A percentile compares a stretch with the other conserved stretches of the same genome.
phyloP scores from a whole-genome alignment of 495 filamentous ascomycete species.

The Coniosporium apollinis region DNA sequence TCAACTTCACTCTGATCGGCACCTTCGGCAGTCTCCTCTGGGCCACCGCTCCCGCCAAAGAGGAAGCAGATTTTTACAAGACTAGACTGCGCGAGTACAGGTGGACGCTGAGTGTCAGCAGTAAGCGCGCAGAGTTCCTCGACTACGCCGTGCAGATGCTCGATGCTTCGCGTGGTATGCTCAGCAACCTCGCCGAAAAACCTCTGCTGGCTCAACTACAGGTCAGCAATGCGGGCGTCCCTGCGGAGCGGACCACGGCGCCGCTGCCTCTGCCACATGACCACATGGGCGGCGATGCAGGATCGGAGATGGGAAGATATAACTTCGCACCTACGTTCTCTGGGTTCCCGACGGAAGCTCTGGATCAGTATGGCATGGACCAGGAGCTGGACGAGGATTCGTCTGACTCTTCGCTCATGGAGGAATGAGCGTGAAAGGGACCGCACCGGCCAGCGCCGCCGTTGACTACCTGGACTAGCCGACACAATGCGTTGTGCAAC shows the following conservation, averaged over 20 bases:
- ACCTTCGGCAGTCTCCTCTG: conserved; percentile 70
- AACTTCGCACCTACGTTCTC: conserved; percentile 1
- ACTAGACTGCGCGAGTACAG: conserved; percentile 72
- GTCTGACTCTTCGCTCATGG: too few relatives aligned
- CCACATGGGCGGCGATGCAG: too few relatives aligned
- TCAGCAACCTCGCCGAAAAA: conserved; percentile 23
- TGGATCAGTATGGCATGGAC: conserved; percentile 2
- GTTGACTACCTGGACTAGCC: too few relatives aligned
- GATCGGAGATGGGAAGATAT: conserved; percentile 1
- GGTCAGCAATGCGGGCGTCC: conserved; percentile 17
- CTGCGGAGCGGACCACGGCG: too few relatives aligned
- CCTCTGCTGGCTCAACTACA: conserved; percentile 10
- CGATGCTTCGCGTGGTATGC: conserved; percentile 28
- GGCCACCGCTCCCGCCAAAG: conserved; percentile 66
- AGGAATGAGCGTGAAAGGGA: too few relatives aligned
- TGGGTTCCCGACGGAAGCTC: conserved; percentile 3
- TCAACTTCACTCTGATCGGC: conserved; percentile 67
- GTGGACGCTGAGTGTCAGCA: conserved; percentile 81
- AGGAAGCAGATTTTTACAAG: conserved; percentile 94
- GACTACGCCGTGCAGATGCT: conserved; percentile 61
- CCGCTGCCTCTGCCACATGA: too few relatives aligned
- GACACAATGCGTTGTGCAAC: too few relatives aligned
- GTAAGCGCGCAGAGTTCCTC: conserved; percentile 64
- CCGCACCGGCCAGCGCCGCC: too few relatives aligned
- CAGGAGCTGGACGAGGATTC: too few relatives aligned